Evolutionary conservation across 768 basidiomycete species (phyloP), one percentile per base, ranked within the genome.

Genomic region (Fistulinella prunicolor): DNA sequence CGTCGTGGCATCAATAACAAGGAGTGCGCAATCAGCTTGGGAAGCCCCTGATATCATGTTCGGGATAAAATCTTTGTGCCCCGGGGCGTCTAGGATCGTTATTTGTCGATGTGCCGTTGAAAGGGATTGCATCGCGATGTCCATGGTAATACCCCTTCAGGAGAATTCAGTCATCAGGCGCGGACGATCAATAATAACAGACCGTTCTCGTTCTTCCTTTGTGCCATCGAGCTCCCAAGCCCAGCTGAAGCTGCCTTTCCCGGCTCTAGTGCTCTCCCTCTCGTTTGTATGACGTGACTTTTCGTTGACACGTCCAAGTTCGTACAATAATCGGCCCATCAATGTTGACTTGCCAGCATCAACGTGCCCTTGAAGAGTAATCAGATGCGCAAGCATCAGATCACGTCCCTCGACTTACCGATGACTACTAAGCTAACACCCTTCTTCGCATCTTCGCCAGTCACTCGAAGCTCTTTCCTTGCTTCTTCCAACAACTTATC

Each of bases 11-110:
- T 96, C 96, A 22, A 99, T 84, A 4, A 98, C 94, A 19, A 98
- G 81, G 8, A 98, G 69, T 0, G 96, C 93, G 39, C 91, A 91
- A 57, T 98, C 96, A 0, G 95, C 96, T 67, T 97, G 96, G 2
- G 94, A 85, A 7, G 96, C 95, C 1, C 96, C 96, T 0, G 94
- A 97, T 44, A 99, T 99, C 95, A 98, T 98, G 63, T 98, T 98
- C 1, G 96, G 96, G 53, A 99, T 88, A 59, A 98, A 98, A 62
- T 99, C 96, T 55, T 85, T 87, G 68, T 99, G 96, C 0, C 96
- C 96, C 0, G 96, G 96, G 0, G 95, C 95, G 59, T 99, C 96
- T 24, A 99, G 79, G n/a, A 99, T 81, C 2, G 93, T 96, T 55
- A 98, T 83, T 53, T 83, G 79, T 42, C 88, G 79, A 54, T 85